Conservation (phyloP, 2,329 filamentous ascomycete genomes). For the Pseudopithomyces maydicus region DNA sequence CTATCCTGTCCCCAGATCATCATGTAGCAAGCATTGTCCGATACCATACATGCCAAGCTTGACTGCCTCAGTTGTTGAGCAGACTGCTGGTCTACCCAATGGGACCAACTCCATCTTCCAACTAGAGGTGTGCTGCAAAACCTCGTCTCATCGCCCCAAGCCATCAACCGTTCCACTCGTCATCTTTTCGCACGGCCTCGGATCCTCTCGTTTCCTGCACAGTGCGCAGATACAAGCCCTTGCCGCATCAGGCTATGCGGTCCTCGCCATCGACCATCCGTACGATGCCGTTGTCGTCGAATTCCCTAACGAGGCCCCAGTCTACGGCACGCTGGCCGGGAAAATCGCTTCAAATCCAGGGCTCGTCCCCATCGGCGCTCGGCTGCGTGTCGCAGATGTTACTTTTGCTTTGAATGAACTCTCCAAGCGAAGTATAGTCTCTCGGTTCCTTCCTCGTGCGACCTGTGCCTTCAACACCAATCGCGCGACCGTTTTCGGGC, state of each 20-base stretch:
- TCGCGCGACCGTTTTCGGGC: conserved; percentile 21
- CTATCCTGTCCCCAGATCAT: no score
- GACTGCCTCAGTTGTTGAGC: no score
- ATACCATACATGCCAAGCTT: no score
- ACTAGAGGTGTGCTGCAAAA: no score
- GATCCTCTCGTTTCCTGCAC: conserved; percentile 47
- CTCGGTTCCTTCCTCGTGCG: background rate
- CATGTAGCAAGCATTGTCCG: no score
- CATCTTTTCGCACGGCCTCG: conserved; percentile 44
- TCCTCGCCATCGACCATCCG: conserved; percentile 54
- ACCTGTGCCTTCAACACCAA: conserved; percentile 2
- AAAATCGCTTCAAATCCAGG: background rate
- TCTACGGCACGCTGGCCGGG: background rate
- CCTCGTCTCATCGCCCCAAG: no score
- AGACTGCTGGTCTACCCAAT: no score
- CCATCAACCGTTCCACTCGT: no score
- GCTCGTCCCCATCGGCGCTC: background rate
- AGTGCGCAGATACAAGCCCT: conserved; percentile 48
- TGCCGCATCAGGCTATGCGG: conserved; percentile 51
- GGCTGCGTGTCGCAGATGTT: conserved; percentile 2
- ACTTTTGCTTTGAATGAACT: conserved; percentile 6
- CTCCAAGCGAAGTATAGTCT: background rate
- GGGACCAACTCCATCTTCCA: no score
- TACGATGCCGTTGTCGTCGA: conserved; percentile 52
- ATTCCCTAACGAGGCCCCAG: conserved; percentile 44